Evolutionary conservation across 306 rosid species (phyloP), one percentile per base, ranked within the genome.

Genomic region (Trichosanthes truncata): DNA sequence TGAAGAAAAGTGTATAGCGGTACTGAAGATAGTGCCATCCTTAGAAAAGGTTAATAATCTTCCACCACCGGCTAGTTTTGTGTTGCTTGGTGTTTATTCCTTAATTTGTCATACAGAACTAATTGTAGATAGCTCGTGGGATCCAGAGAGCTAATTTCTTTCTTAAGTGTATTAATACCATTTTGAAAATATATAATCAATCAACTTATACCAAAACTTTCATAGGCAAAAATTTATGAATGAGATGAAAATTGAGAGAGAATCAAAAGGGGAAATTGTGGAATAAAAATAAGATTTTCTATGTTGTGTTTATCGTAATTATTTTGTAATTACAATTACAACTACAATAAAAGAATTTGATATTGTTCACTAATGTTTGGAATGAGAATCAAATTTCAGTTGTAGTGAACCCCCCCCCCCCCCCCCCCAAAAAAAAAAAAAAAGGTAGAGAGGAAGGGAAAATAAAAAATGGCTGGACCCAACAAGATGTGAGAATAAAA

Each of bases 11-110:
- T 62, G 52, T 0, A 87, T 62, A 61, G 86, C 93, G 35, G 53
- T 85, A 77, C 81, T 95, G 74, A 91, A 88, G 88, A 83, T 89
- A 73, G 88, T 85, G 59, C 88, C 91, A 69, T 83, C 81, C 14
- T 62, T 33, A 14, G 92, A 88, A 31, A 89, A 87, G 94, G 98
- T 87, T 77, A 80, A 2, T 77, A 80, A 2, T 62, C 80, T 83
- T 81, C 74, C 66, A 57, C 51, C 36, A 10, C 33, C 41, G 15
- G 69, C 21, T 78, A 7, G 45, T 41, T 78, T 55, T 76, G 1
- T 46, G 4, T 62, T 76, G 68, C 36, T 36, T 21, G 21, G 51
- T 77, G 7, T 48, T 46, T 45, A 21, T 79, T 66, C 26, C 6
- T 35, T 26, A 45, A 26, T 45, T 66, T 48, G 6, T 79, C 21